Evolutionary conservation across 2,329 filamentous ascomycete species (phyloP), one percentile per base, ranked within the genome.

Genomic region (Fusarium oligoseptatum): DNA sequence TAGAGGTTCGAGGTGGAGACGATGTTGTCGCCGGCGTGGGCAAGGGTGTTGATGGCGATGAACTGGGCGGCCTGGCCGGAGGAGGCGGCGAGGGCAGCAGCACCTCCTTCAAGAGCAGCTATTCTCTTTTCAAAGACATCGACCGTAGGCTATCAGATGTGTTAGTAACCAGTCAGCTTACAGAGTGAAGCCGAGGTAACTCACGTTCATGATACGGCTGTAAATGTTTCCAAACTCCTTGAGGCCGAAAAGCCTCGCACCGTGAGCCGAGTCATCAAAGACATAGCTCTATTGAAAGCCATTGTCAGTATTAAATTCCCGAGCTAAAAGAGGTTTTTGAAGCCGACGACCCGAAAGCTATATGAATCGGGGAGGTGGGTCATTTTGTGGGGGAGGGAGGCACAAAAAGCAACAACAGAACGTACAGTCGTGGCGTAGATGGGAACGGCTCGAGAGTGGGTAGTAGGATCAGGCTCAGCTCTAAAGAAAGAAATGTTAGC

Each of bases 181-280:
- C 3, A 39, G 10, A 41, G 20, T n/a, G 34, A 37, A 22, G 15
- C 14, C 29, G 15, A 22, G 12, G 17, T 15, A 20, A 84, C 90
- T 81, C 80, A 95, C 94, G 85, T 98, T 98, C 93, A 94, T 95
- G 79, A 99, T 95, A 75, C 97, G 94, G 83, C 93, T 97, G 89
- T 99, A 99, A 83, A 98, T 97, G 86, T 98, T 98, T 85, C 95
- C 97, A 80, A 94, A 93, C 85, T 98, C 95, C 87, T 98, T 97
- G 84, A 99, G 94, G 81, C 95, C 94, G 82, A 99, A 99, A 48
- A 99, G 92, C 83, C 95, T 92, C 66, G 97, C 97, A 72, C 95
- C 97, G 81, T 98, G 97, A 60, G 95, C 96, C 61, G 95, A 98
- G 87, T 98, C 94, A 90, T 98, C 93, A 90, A 99, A 99, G 63